Conservation (phyloP, 495 filamentous ascomycete genomes). For the Astrocystis sublimbata region DNA sequence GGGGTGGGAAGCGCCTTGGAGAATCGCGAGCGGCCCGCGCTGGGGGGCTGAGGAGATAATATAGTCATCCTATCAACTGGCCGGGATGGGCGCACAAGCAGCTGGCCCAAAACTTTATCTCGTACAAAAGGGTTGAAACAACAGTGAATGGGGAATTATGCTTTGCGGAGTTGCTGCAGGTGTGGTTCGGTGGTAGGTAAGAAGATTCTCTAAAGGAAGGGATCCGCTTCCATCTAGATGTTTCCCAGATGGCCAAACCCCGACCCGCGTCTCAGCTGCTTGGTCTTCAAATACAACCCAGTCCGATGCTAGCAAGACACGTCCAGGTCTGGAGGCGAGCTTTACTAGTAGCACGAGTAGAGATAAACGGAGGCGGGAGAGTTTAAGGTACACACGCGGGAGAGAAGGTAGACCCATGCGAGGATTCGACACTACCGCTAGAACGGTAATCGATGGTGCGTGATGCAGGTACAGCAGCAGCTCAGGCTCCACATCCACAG, state of each 20-base stretch:
- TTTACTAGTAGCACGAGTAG: no score
- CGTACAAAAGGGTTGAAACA: constrained; percentile 26
- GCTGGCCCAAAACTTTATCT: constrained; percentile 23
- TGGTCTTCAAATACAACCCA: not conserved
- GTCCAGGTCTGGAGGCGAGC: not conserved
- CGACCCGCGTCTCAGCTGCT: constrained; percentile 3
- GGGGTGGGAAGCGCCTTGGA: constrained; percentile 39
- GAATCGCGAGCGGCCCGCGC: constrained; percentile 35
- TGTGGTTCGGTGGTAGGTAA: constrained; percentile 7
- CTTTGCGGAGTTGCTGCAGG: not conserved
- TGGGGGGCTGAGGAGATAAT: constrained; percentile 29
- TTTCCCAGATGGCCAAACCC: constrained; percentile 3
- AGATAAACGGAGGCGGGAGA: not conserved
- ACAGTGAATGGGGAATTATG: constrained; percentile 9
- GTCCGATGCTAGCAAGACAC: not conserved
- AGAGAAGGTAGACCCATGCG: constrained; percentile 1
- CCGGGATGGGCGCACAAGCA: constrained; percentile 22
- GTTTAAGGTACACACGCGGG: no score
- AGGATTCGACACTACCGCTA: not conserved
- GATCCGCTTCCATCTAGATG: constrained; percentile 10
- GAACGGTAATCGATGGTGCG: not conserved
- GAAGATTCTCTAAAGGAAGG: no score
- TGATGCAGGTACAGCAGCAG: constrained; percentile 17
- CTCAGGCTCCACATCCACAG: constrained; percentile 5
- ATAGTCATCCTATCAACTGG: constrained; percentile 28